These are phyloP conservation scores for Clonostachys chloroleuca DNA, from an alignment of 2,329 filamentous ascomycete genomes.

Conservation along the genomic window DNA sequence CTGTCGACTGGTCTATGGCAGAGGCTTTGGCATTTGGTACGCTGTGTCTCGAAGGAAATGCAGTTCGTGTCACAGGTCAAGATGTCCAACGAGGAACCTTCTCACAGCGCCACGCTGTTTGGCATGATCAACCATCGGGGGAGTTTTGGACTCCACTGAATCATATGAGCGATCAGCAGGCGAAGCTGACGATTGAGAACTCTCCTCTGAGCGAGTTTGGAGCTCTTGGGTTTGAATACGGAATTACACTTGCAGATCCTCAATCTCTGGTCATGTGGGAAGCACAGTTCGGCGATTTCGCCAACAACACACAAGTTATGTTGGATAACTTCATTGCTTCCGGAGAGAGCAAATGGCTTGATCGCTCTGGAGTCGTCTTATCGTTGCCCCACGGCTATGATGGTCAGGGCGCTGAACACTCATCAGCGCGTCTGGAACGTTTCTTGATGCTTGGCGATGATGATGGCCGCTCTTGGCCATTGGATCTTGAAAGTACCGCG, in stretches of 20 bases:
- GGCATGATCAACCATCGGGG: constrained; percentile 96
- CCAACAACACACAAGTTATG: constrained; percentile 98
- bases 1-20: constrained; percentile 96
- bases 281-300: constrained; percentile 98
- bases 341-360: constrained; percentile 97
- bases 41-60: constrained; percentile 87
- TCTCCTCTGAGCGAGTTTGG: constrained; percentile 72
- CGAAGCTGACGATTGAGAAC: constrained; percentile 94
- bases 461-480: constrained; percentile 89
- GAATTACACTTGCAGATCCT: constrained; percentile 94
- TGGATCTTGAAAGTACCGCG: constrained; percentile 84
- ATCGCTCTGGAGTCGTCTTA: constrained; percentile 93
- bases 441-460: constrained; percentile 98
- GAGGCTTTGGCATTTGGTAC: constrained; percentile 94
- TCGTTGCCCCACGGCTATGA: constrained; percentile 97
- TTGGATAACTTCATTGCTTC: constrained; percentile 99
- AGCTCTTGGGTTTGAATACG: constrained; percentile 94
- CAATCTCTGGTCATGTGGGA: constrained; percentile 99
- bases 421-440: constrained; percentile 92
- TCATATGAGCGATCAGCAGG: constrained; percentile 85
- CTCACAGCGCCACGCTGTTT: constrained; percentile 93
- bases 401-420: constrained; percentile 97
- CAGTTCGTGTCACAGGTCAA: constrained; percentile 96
- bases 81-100: constrained; percentile 99
- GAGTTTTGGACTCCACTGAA: constrained; percentile 89